phyloP scores from a whole-genome alignment of 2,329 filamentous ascomycete genomes.

The Arthrocladium fulminans region DNA sequence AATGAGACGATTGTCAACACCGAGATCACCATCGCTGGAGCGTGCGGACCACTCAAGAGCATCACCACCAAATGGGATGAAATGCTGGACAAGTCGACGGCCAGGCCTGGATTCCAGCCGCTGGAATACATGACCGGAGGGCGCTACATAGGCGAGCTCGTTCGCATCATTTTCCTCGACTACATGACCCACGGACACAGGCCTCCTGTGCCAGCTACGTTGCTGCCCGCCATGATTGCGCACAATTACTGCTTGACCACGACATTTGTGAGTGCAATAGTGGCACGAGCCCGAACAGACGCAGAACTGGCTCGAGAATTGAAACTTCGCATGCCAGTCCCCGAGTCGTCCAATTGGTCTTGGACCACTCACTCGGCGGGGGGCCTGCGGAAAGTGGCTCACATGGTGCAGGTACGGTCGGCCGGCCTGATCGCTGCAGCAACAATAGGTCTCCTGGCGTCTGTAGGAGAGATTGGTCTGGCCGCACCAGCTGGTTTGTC shows the following conservation, averaged over 20 bases:
- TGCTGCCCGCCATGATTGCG: constrained; percentile 48
- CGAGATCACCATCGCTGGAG: constrained; percentile 73
- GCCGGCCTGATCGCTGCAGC: constrained; percentile 66
- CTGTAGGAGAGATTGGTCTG: constrained; percentile 55
- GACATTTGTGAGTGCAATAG: constrained; percentile 62
- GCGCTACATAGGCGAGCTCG: constrained; percentile 67
- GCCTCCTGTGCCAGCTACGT: constrained; percentile 33
- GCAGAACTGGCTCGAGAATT: constrained; percentile 38
- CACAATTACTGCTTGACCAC: constrained; percentile 59
- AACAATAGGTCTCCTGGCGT: constrained; percentile 59
- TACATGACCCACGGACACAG: constrained; percentile 43
- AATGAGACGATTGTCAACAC: constrained; percentile 71
- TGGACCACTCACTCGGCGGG: constrained; percentile 57
- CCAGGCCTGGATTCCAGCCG: constrained; percentile 67
- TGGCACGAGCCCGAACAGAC: constrained; percentile 46
- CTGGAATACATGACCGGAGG: constrained; percentile 79
- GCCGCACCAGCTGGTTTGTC: constrained; percentile 25
- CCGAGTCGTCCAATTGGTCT: constrained; percentile 40
- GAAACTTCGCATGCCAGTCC: constrained; percentile 46
- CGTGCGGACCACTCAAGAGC: constrained; percentile 57
- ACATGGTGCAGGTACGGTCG: constrained; percentile 61
- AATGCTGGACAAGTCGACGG: constrained; percentile 56
- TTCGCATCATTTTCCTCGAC: constrained; percentile 60
- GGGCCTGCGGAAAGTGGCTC: constrained; percentile 57
- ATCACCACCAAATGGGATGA: constrained; percentile 65